Base-by-base conservation (phyloP, 2,329 filamentous ascomycete species). In the Nigrospora oryzae region DNA sequence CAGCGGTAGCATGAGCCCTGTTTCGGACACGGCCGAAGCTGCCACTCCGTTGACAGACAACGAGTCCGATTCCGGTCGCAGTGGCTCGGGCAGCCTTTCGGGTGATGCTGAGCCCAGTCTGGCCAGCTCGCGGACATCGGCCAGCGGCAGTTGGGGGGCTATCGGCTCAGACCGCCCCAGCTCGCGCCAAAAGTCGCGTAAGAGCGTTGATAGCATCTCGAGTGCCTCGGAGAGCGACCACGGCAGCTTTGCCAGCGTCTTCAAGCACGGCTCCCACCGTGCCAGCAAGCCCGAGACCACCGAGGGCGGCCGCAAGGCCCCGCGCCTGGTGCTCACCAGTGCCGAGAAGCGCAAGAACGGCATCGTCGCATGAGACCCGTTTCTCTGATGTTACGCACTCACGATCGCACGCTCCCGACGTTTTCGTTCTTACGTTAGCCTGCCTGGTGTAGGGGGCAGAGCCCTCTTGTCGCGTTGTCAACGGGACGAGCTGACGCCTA, bases 141-240 rank as follows among this genome's bases (percentile, higher is more conserved):
- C 81, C 52, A 91, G 84, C 51, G 88, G 72, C 53, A 74, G 71
- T 60, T 81, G 75, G 77, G 77, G 88, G 49, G 89, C 89, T 41
- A 95, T 95, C 58, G 89, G 89, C 44, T 93, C 86, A 2, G 86
- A 95, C 65, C 82, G 88, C 48, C 90, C 90, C 53, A 81, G 72
- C 54, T 83, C 81, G 17, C 74, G 78, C 32, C 75, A 87, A 63
- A 86, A 83, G 70, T 70, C 66, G 64, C 80, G 66, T 61, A 75
- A 63, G 71, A 83, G 67, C 66, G 73, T 67, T 45, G 83, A 83
- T 51, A 88, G 83, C 54, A 69, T 83, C 35, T 81, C 75, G 60
- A 84, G 81, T 57, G 74, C 82, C 30, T 57, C 58, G 45, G 73
- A 76, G 53, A 63, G 70, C 63, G 60, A 75, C 71, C 51, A 71